These are phyloP conservation scores for Rhinocladiella mackenziei DNA, from an alignment of 2,329 filamentous ascomycete genomes.

Conservation along the genomic window DNA sequence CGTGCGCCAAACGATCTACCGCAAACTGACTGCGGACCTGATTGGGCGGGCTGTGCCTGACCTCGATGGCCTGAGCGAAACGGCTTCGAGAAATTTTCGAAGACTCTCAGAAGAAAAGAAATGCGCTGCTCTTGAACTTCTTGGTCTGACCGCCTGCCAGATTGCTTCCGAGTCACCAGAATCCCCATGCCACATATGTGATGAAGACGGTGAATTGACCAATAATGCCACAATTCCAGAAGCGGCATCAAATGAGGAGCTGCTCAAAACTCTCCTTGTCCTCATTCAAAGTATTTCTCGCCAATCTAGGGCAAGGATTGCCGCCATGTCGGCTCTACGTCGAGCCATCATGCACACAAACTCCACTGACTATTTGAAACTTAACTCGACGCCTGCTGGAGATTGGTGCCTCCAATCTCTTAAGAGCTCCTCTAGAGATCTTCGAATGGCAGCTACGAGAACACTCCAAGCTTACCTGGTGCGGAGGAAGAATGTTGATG, in stretches of 20 bases:
- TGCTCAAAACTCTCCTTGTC: conserved; percentile 44
- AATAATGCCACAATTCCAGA: neutral
- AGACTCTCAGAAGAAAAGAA: conserved; percentile 48
- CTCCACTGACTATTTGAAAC: conserved; percentile 57
- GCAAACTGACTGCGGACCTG: conserved; percentile 35
- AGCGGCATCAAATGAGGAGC: conserved; percentile 31
- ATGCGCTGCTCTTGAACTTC: conserved; percentile 50
- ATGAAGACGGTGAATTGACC: conserved; percentile 28
- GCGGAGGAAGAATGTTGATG: conserved; percentile 42
- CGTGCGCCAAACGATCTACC: conserved; percentile 33
- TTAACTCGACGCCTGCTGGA: conserved; percentile 65
- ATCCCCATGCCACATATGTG: conserved; percentile 37
- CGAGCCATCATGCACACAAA: conserved; percentile 65
- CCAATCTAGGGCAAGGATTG: conserved; percentile 60
- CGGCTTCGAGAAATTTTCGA: conserved; percentile 45
- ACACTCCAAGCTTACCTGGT: conserved; percentile 63
- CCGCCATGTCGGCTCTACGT: conserved; percentile 67
- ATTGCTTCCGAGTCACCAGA: conserved; percentile 11
- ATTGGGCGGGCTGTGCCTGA: conserved; percentile 34
- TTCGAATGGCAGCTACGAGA: conserved; percentile 74
- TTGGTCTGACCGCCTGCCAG: conserved; percentile 58
- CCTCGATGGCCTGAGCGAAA: conserved; percentile 41
- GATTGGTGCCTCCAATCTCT: conserved; percentile 79
- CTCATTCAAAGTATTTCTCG: conserved; percentile 41
- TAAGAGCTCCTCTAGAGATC: conserved; percentile 76